Base-by-base conservation (phyloP, 2,329 filamentous ascomycete species). In the Trichoderma aggressivum region DNA sequence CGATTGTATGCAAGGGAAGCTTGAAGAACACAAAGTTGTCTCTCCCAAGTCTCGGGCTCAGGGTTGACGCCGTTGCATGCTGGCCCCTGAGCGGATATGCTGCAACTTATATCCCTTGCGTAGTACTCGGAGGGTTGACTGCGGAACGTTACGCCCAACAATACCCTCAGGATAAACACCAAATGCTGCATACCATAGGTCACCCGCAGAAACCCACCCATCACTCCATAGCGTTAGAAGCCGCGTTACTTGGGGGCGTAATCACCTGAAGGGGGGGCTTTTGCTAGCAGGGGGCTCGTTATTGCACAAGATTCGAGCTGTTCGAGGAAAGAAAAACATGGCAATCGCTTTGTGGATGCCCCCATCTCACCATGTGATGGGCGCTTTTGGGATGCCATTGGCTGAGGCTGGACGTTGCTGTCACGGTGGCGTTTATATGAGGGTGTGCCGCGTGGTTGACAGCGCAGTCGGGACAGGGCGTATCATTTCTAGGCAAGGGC, bases 341-440 rank as follows among this genome's bases (percentile, higher is more conserved):
- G 53, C 53, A 34, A 43, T 36, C 28, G 50, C 63, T 32, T 24
- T 56, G 47, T 66, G 50, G 36, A n/a, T 21, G 14, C 11, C 24
- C 16, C 16, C 28, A 28, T 24, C 24, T 18, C 30, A 26, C 12
- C 3, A 32, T 21, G 64, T 59, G 53, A 67, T 18, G 65, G n/a
- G 14, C 5, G n/a, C 36, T n/a, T 60, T 34, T 21, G n/a, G 36
- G 26, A 18, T 50, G 55, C 11, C 39, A 60, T 68, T 68, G 65
- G 65, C 5, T 14, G 5, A 11, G 30, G 28, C 53, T 47, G 21
- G 30, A 24, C 5, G 0, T 66, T 55, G 16, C 10, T 12, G 24
- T 56, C 47, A 66, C 63, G 10, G 63, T 66, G 63, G 63, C 63
- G 63, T 56, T 50, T 39, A 28, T 36, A 56, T 26, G 30, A 66